Base-by-base conservation (phyloP, 352 stramenopile species). In the Pilasporangium apinafurcum region DNA sequence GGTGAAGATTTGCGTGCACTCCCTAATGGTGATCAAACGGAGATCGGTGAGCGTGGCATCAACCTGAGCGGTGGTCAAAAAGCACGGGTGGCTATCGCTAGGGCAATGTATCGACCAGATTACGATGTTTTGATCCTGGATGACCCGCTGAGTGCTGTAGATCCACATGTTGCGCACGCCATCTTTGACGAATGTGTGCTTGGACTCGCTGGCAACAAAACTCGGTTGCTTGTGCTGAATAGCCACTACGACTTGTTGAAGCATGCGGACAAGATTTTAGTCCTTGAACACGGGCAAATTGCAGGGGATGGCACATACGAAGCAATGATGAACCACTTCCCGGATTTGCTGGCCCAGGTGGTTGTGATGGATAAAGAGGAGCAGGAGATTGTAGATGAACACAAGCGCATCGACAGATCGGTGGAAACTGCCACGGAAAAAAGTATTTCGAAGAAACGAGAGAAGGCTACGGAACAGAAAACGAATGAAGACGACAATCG, bases 61-160 rank as follows among this genome's bases (percentile, higher is more conserved):
- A 79, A 68, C 22, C 45, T 87, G 8, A 76, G 65, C 25, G 75
- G 75, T 8, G 75, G 75, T 0, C 75, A 87, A 35, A 83, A 85
- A 42, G 58, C 68, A 33, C 75, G 92, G 17, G 74, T 98, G 7
- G 70, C 72, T 0, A 65, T 98, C 8, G 95, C 95, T 6, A 64
- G 96, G 5, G 88, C 81, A 1, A 82, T 98, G 35, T 98, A 98
- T 60, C 69, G 46, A 77, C 43, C 76, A 8, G 50, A 72, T 17
- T 74, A 77, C 1, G 91, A 98, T 50, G 56, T 98, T 16, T 36
- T 36, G 31, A 36, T 36, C 21, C 61, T 99, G 10, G 96, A 98
- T 51, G 95, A 98, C 48, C 81, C 89, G 13, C 50, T 99, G 7
- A 89, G 75, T 50, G 95, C 95, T 13, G 83, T 99, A 5, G 96